These are phyloP conservation scores for Dioscorea alata DNA, from an alignment of 106 monocot genomes.

Conservation along the genomic window DNA sequence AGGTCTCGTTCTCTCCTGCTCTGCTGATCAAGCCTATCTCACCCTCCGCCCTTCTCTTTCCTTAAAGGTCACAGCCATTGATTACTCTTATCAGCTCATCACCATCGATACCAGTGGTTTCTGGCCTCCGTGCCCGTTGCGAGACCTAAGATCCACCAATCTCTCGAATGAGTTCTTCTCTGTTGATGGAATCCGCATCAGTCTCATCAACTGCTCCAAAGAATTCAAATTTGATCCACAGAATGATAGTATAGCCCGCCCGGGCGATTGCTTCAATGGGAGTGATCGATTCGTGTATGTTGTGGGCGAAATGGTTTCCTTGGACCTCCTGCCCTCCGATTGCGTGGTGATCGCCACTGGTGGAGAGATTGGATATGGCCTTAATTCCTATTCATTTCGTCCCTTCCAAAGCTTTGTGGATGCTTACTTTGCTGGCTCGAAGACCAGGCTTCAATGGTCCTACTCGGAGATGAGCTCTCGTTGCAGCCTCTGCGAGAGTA, in stretches of 20 bases:
- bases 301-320: too few species aligned
- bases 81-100: not conserved
- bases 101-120: not conserved
- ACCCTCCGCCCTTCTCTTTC: not conserved
- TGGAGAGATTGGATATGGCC: not conserved
- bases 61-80: constrained; percentile 1
- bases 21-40: not conserved
- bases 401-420: not conserved
- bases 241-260: not conserved
- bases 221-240: not conserved
- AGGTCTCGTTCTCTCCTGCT: not conserved
- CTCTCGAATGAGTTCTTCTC: not conserved
- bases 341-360: not conserved
- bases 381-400: not conserved
- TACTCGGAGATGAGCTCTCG: not conserved
- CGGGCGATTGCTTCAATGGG: not conserved
- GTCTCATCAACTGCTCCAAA: constrained; percentile 4
- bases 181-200: too few species aligned
- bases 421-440: not conserved
- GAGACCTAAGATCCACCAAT: not conserved
- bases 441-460: not conserved
- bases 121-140: not conserved
- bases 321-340: not conserved
- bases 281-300: too few species aligned
- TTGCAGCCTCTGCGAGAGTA: not conserved